Conservation (phyloP, 768 basidiomycete genomes). For the Suillus discolor region DNA sequence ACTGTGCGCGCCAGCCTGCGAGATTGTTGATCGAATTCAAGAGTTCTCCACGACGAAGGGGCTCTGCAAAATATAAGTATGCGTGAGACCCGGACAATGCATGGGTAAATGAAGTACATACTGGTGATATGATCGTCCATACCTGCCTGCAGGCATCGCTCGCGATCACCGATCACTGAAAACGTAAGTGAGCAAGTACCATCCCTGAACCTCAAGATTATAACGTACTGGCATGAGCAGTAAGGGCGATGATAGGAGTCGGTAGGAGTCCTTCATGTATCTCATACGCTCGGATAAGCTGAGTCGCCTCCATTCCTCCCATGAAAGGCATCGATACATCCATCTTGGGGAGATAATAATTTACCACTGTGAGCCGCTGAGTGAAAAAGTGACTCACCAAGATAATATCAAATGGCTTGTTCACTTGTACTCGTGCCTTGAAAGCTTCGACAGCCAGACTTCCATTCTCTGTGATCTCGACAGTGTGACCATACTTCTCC, state of each 20-base stretch:
- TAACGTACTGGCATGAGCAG: conserved; percentile 91
- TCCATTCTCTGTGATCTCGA: conserved; percentile 98
- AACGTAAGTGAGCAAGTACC: conserved; percentile 14
- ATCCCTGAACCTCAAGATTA: not conserved
- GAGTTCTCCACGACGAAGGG: conserved; percentile 75
- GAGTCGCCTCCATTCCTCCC: conserved; percentile 98
- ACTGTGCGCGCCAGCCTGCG: conserved; percentile 59
- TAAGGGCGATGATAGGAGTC: conserved; percentile 94
- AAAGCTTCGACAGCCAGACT: conserved; percentile 91
- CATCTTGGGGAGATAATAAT: conserved; percentile 58
- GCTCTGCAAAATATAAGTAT: conserved; percentile 52
- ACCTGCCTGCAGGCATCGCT: conserved; percentile 74
- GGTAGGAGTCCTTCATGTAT: conserved; percentile 65
- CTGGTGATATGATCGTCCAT: conserved; percentile 87
- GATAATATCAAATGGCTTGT: conserved; percentile 87
- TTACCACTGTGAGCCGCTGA: conserved; percentile 6
- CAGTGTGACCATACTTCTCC: conserved; percentile 93
- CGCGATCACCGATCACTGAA: conserved; percentile 86
- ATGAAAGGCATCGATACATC: conserved; percentile 98
- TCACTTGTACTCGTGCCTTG: conserved; percentile 71
- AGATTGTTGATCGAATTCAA: conserved; percentile 82
- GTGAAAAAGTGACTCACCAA: conserved; percentile 55
- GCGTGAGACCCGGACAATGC: not conserved
- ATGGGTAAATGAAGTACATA: conserved; percentile 37
- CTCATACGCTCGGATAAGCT: conserved; percentile 87